phyloP scores from a whole-genome alignment of 1,284 basidiomycete species.

The Melampsora americana region DNA sequence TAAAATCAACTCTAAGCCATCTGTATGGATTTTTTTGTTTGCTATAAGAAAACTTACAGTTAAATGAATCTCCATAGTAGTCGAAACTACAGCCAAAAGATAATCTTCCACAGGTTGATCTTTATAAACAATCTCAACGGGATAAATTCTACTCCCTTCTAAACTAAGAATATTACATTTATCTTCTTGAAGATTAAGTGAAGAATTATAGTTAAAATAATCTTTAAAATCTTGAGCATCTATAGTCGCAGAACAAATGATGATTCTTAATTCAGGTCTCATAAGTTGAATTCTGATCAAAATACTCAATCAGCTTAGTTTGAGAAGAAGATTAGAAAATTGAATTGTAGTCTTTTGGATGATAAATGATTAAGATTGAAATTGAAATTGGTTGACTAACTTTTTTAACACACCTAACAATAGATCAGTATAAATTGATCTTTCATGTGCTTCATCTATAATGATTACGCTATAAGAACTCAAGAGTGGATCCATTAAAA shows the following conservation, averaged over 20 bases:
- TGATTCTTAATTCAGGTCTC: slow-evolving; percentile 78
- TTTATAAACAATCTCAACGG: slow-evolving; percentile 55
- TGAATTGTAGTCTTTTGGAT: no score
- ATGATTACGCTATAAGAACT: slow-evolving; percentile 53
- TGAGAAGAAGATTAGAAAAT: no score
- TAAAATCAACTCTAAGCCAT: slow-evolving; percentile 3
- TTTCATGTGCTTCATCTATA: slow-evolving; percentile 57
- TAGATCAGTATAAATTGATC: slow-evolving; percentile 55
- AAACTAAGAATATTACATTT: slow-evolving; percentile 53
- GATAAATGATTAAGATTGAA: no score
- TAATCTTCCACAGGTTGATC: slow-evolving; percentile 53
- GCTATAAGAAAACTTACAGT: slow-evolving; percentile 60
- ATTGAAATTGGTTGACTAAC: slow-evolving; percentile 52
- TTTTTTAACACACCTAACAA: slow-evolving; percentile 56
- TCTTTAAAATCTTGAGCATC: slow-evolving; percentile 83
- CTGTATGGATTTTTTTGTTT: slow-evolving; percentile 31
- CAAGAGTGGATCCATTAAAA: slow-evolving; percentile 30
- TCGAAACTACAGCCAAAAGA: slow-evolving; percentile 53
- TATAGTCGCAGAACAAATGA: slow-evolving; percentile 91
- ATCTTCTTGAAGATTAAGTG: slow-evolving; percentile 55
- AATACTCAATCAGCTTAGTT: no score
- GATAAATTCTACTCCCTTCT: slow-evolving; percentile 53
- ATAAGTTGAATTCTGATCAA: slow-evolving; percentile 75
- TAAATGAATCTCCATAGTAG: slow-evolving; percentile 56
- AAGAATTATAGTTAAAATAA: slow-evolving; percentile 68